Evolutionary conservation across 192 early-diverging fungal genomes (phyloP).

Genomic region (Spizellomyces punctatus): DNA sequence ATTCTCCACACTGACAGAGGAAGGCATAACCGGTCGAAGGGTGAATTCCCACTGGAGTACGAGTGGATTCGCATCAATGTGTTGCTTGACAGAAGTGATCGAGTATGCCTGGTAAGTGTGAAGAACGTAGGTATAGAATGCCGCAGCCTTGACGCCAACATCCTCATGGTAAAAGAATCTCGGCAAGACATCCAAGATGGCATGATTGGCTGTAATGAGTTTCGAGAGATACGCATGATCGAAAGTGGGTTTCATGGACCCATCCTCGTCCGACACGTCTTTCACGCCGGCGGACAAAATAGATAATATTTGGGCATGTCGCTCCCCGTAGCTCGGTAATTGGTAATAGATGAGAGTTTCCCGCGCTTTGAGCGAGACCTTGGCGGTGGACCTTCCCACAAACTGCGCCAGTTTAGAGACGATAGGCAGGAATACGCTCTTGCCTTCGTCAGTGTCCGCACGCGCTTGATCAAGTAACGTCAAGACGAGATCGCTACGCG

Average conservation of each 20-base stretch:
- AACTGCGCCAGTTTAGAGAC: slow-evolving; percentile 81
- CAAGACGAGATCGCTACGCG: slow-evolving; percentile 68
- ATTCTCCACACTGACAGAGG: background rate
- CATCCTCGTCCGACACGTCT: background rate
- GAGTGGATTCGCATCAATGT: slow-evolving; percentile 31
- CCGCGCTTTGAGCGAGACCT: slow-evolving; percentile 92
- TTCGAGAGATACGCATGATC: slow-evolving; percentile 53
- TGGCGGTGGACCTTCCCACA: slow-evolving; percentile 71
- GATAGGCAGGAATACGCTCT: slow-evolving; percentile 69
- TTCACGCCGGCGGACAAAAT: slow-evolving; percentile 70
- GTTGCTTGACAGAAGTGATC: slow-evolving; percentile 74
- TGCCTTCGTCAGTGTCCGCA: slow-evolving; percentile 63
- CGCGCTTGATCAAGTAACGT: slow-evolving; percentile 80
- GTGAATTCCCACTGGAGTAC: slow-evolving; percentile 57
- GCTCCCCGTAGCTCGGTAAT: slow-evolving; percentile 88
- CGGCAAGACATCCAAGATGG: slow-evolving; percentile 93
- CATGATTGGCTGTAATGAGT: slow-evolving; percentile 90
- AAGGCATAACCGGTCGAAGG: slow-evolving; percentile 40
- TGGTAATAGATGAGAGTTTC: slow-evolving; percentile 93
- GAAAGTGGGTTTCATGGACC: slow-evolving; percentile 22
- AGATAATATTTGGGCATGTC: slow-evolving; percentile 79
- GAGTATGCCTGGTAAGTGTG: slow-evolving; percentile 98
- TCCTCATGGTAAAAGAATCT: slow-evolving; percentile 90
- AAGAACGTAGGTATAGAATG: slow-evolving; percentile 94
- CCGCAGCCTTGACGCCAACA: slow-evolving; percentile 71